Base-by-base conservation (phyloP, 2,329 filamentous ascomycete genomes). In the Microsporum audouinii region DNA sequence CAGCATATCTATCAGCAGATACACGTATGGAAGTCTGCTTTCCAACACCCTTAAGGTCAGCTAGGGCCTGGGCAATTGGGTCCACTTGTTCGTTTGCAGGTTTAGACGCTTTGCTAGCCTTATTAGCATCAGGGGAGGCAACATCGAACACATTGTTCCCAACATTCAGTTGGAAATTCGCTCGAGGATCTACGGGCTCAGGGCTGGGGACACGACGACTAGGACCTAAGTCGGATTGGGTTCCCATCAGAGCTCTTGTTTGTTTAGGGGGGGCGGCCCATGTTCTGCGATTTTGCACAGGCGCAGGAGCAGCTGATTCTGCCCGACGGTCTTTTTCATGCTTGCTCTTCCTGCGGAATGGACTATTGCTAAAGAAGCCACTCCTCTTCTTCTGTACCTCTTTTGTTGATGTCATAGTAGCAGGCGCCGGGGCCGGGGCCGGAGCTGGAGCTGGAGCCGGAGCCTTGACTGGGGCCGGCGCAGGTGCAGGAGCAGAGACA, bases 121-220 rank as follows among this genome's bases (percentile, higher is more conserved):
- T 78, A 49, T 73, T 79, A 51, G 64, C 70, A 63, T 92, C 88
- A 0, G 89, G 87, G 6, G 88, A 88, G 10, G 88, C 88, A 7
- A 99, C 92, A 61, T 95, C 86, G 69, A 99, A 96, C 8, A 99
- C 90, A 68, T 99, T 99, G 68, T 95, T 90, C 5, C 94, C 94
- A 60, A 99, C 84, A 68, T 96, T 96, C 33, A 99, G 80, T 63
- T 95, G 92, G 68, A 97, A 86, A 71, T 88, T 96, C 43, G 92
- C 91, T 64, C 94, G 87, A 61, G 92, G 91, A 70, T 96, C 94
- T 41, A 94, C 91, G 0, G 88, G 88, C 59, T 95, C 89, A 2
- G 63, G 90, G 68, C 90, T 95, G 59, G 78, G 79, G 49, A 69
- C 68, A n/a, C 62, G 66, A 23, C 66, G 68, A 17, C 67, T 67